Evolutionary conservation across 345 rosid species (phyloP).

Genomic region (Erucastrum elatum): DNA sequence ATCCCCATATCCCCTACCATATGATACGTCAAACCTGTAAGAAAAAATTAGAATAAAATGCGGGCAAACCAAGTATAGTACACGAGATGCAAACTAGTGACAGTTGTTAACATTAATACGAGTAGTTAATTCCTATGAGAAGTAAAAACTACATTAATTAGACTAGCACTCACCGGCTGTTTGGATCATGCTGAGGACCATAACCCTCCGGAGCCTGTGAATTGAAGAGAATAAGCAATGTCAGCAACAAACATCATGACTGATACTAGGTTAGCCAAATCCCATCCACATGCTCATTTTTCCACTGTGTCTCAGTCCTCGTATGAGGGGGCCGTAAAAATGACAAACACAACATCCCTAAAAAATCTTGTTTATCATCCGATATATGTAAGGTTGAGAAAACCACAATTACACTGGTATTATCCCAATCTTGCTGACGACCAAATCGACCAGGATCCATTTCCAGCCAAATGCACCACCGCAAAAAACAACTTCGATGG

Average conservation of each 20-base stretch:
- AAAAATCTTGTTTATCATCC: conserved; percentile 74
- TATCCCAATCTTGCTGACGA: conserved; percentile 96
- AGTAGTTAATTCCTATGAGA: conserved; percentile 3
- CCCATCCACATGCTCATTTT: conserved; percentile 89
- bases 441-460: conserved; percentile 86
- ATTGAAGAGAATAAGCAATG: conserved; percentile 97
- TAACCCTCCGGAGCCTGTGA: conserved; percentile 99
- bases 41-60: conserved; percentile 35
- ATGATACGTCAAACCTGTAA: conserved; percentile 67
- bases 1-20: conserved; percentile 80
- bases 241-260: conserved; percentile 92
- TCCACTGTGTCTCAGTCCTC: conserved; percentile 69
- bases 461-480: conserved; percentile 47
- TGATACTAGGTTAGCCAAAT: conserved; percentile 82
- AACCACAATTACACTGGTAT: conserved; percentile 99
- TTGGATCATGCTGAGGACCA: conserved; percentile 69
- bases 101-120: neutral
- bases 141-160: conserved; percentile 3
- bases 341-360: conserved; percentile 73
- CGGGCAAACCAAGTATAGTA: conserved; percentile 1
- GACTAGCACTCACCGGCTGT: conserved; percentile 71
- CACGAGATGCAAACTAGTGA: conserved; percentile 1
- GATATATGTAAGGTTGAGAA: conserved; percentile 86
- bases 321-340: conserved; percentile 66
- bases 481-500: conserved; percentile 52